Base-by-base conservation (phyloP, 768 basidiomycete genomes). In the Xerocomellus amylosporus region DNA sequence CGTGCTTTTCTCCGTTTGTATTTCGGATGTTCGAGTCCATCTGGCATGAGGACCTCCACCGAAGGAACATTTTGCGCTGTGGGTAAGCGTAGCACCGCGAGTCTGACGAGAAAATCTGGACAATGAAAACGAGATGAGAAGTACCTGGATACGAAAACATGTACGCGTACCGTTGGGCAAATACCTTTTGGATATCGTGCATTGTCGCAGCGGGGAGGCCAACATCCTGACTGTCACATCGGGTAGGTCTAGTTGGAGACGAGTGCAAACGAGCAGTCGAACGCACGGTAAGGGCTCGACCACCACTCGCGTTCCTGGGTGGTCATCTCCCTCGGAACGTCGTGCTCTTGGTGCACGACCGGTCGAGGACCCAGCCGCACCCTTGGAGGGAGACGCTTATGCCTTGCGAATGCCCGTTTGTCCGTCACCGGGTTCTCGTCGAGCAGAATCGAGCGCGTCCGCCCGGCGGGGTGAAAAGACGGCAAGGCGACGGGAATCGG, bases 221-320 rank as follows among this genome's bases (percentile, higher is more conserved):
- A 91, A 65, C 85, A 92, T 90, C 49, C 88, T 79, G 12, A 91
- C 88, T 88, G 60, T 28, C 14, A 24, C 24, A 36, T 43, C 49
- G 49, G n/a, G 47, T 43, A 3, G 4, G 39, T 39, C 51, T 37
- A 3, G 26, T 42, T 34, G 42, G 41, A 20, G 41, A 36, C 3
- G 36, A 17, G 24, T 7, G 12, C 34, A 38, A 54, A 40, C 15
- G 31, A 36, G 40, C 5, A 19, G 37, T 30, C 8, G 26, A 13
- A 73, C 73, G 56, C 72, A 91, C 89, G 75, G 69, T 90, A 93
- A 51, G 90, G 88, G 65, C 82, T 88, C 12, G 87, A 78, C 82
- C 81, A 86, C 82, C 85, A 88, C 26, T 68, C 67, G 59, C 79
- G 74, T 72, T 91, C 88, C 60, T 82, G 73, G 39, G 64, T 61